Evolutionary conservation across 2,329 filamentous ascomycete genomes (phyloP).

Genomic region (Trichoderma sp.): DNA sequence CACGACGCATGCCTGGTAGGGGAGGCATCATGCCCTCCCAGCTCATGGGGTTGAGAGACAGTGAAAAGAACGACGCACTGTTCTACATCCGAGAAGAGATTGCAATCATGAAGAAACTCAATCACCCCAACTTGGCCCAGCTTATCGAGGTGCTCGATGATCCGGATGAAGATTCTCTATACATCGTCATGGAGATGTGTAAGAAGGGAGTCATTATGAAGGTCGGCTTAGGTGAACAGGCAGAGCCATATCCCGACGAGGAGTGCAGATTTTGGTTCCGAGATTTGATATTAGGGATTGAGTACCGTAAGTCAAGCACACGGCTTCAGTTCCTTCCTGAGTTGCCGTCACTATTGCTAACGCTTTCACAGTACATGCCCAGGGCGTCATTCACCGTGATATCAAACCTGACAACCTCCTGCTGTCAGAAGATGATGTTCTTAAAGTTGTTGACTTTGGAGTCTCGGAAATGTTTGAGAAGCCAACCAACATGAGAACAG

Average conservation of each 20-base stretch:
- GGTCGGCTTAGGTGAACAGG: constrained; percentile 79
- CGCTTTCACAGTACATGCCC: constrained; percentile 68
- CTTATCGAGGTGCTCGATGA: constrained; percentile 94
- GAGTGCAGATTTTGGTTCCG: constrained; percentile 88
- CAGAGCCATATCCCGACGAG: constrained; percentile 79
- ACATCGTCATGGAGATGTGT: constrained; percentile 99
- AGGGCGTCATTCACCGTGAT: constrained; percentile 92
- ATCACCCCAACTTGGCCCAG: constrained; percentile 90
- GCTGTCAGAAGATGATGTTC: constrained; percentile 83
- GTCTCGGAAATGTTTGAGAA: constrained; percentile 99
- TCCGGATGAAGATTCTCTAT: constrained; percentile 90
- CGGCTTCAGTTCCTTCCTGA: neutral
- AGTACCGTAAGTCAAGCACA: constrained; percentile 65
- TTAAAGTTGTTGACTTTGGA: constrained; percentile 98
- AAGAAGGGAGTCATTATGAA: constrained; percentile 98
- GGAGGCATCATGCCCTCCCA: constrained; percentile 24
- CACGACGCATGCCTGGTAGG: constrained; percentile 29
- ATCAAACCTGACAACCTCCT: constrained; percentile 98
- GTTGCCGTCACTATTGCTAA: neutral
- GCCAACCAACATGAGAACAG: constrained; percentile 76
- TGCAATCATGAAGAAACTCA: constrained; percentile 98
- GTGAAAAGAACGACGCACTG: constrained; percentile 68
- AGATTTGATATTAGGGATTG: constrained; percentile 89
- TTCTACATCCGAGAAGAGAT: constrained; percentile 93
- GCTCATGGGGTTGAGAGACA: constrained; percentile 35